These are phyloP conservation scores for Aspergillus ochraceus DNA, from an alignment of 2,329 filamentous ascomycete species.

Conservation along the genomic window DNA sequence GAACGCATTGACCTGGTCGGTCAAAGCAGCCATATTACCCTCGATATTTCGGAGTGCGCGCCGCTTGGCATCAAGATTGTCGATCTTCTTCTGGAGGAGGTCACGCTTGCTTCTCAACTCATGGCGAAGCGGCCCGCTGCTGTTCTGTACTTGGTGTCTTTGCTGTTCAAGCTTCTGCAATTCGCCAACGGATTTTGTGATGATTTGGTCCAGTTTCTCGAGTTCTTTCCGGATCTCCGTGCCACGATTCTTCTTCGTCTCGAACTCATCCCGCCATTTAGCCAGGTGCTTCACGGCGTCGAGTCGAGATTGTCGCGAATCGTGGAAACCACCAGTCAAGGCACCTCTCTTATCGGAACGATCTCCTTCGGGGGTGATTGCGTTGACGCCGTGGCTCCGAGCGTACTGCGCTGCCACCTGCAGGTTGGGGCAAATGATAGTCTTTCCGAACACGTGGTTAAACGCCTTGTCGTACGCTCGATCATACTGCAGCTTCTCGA, in stretches of 20 bases:
- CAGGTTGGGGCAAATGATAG: conserved; percentile 88
- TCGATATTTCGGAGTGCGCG: conserved; percentile 66
- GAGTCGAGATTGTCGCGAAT: conserved; percentile 81
- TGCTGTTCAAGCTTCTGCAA: conserved; percentile 80
- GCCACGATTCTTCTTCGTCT: conserved; percentile 64
- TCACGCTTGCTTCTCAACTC: conserved; percentile 75
- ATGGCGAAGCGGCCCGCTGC: conserved; percentile 75
- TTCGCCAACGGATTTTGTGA: conserved; percentile 82
- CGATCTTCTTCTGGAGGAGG: conserved; percentile 70
- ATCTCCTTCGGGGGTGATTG: conserved; percentile 92
- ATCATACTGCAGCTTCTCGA: conserved; percentile 82
- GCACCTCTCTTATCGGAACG: conserved; percentile 93
- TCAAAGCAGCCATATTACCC: conserved; percentile 71
- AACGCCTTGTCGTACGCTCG: conserved; percentile 78
- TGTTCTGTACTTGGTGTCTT: conserved; percentile 73
- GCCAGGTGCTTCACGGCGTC: conserved; percentile 76
- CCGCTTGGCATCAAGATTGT: conserved; percentile 72
- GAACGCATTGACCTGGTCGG: conserved; percentile 72
- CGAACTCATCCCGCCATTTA: conserved; percentile 73
- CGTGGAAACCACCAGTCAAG: conserved; percentile 91
- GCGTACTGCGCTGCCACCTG: conserved; percentile 87
- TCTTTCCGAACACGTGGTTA: conserved; percentile 92
- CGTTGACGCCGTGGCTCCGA: conserved; percentile 84
- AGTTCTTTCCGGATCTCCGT: conserved; percentile 68
- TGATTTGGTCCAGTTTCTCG: conserved; percentile 80